Percentiles rank a stretch among this genome's conserved stretches.
Evolutionary conservation across 176 grass and related monocot genomes (phyloP).

Genomic region (Secale cereale): DNA sequence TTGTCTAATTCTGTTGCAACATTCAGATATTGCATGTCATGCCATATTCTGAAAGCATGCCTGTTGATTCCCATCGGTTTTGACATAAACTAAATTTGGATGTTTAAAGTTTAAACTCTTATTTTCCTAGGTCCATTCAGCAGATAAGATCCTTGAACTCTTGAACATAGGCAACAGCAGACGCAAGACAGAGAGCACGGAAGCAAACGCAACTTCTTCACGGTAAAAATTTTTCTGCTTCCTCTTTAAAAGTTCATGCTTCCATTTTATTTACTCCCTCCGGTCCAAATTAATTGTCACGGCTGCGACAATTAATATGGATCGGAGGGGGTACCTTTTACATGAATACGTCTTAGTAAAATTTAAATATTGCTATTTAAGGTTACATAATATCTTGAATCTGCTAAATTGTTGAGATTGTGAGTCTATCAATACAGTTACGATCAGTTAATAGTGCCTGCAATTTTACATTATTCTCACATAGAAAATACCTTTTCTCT

Average conservation of each 20-base stretch:
- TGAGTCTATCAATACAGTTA: background rate
- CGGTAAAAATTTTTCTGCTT: slow-evolving; percentile 44
- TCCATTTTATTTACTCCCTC: background rate
- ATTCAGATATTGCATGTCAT: background rate
- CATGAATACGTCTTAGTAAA: background rate
- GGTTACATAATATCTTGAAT: background rate
- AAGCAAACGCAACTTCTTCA: slow-evolving; percentile 94
- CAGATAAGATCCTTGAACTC: slow-evolving; percentile 98
- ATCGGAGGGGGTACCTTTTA: background rate
- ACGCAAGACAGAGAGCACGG: slow-evolving; percentile 96
- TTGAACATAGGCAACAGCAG: slow-evolving; percentile 94
- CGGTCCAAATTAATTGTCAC: too few relatives aligned
- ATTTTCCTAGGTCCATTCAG: slow-evolving; percentile 78
- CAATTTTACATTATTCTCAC: background rate
- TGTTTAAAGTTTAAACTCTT: background rate
- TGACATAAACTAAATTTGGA: background rate
- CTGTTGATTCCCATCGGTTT: background rate
- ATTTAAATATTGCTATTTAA: background rate
- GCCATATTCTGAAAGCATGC: background rate
- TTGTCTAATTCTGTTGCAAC: background rate
- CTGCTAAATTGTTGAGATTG: background rate
- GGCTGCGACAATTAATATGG: too few relatives aligned
- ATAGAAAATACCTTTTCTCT: slow-evolving; percentile 10
- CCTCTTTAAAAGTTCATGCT: background rate
- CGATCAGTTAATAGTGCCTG: background rate